Conservation (phyloP, 352 stramenopile genomes). For the Phytopythium kandeliae region DNA sequence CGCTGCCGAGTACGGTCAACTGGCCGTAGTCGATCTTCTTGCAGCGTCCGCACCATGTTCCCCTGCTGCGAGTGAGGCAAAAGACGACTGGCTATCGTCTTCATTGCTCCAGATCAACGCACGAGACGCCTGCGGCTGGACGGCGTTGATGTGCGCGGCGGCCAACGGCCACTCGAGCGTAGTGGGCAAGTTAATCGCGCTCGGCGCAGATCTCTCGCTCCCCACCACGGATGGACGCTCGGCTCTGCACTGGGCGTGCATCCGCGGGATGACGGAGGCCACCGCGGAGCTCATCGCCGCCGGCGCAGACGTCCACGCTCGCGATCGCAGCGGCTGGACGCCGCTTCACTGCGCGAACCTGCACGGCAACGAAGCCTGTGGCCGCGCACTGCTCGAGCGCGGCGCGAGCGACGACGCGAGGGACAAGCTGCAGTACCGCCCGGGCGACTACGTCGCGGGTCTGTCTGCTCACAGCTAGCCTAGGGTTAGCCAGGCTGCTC, state of each 20-base stretch:
- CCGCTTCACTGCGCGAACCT: constrained; percentile 52
- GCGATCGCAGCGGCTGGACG: constrained; percentile 51
- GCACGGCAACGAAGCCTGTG: constrained; percentile 34
- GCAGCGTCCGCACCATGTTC: constrained; percentile 24
- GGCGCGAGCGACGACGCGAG: constrained; percentile 17
- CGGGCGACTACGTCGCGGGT: constrained; percentile 12
- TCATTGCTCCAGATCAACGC: constrained; percentile 28
- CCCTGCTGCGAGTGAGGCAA: not conserved
- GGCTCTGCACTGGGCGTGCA: constrained; percentile 60
- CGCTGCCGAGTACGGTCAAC: constrained; percentile 51
- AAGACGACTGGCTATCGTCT: not conserved
- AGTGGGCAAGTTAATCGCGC: constrained; percentile 27
- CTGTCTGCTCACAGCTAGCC: not conserved
- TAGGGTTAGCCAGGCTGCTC: no score
- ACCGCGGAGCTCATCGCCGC: constrained; percentile 23
- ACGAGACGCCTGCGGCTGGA: constrained; percentile 46
- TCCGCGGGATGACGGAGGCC: constrained; percentile 34
- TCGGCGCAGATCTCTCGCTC: constrained; percentile 29
- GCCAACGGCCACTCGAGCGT: constrained; percentile 44
- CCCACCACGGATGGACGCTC: constrained; percentile 42
- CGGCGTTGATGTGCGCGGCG: constrained; percentile 47
- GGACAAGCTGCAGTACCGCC: constrained; percentile 38
- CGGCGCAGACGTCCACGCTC: constrained; percentile 21
- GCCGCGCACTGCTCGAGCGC: constrained; percentile 24
- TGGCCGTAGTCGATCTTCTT: constrained; percentile 35